Evolutionary conservation across 2,329 filamentous ascomycete genomes (phyloP), one percentile per base, ranked within the genome.

Genomic region (Neonectria sp.): DNA sequence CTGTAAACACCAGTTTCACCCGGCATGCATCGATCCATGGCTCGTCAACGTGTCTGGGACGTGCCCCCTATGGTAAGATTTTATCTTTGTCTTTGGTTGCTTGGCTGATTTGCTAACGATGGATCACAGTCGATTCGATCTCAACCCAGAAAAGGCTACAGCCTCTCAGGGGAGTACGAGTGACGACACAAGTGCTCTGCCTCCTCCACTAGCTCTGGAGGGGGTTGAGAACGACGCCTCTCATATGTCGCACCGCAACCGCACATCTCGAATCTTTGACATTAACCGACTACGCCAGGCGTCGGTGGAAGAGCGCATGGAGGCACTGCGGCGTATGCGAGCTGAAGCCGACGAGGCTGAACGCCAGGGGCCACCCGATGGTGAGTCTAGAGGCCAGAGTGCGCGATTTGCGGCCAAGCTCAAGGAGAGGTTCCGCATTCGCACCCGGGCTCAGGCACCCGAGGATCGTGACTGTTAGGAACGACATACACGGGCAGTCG

Each of bases 21-120:
- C 91, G 1, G 83, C 84, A 52, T 93, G 91, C 72, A 86, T 93
- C 63, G 91, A 93, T 72, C 91, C 90, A 4, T 93, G 91, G 91
- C 82, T 93, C 49, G 82, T 92, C 67, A 91, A 92, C 63, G 87
- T 93, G 12, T 91, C 90, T 12, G 90, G 91, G 66, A 92, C 90
- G 33, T 92, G 90, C 78, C 90, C 90, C 21, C 78, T 92, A 65
- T 92, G 90, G 90, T 92, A 83, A 83, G 88, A 82, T 55, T 27
- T 27, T 53, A 8, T 17, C 68, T 6, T 31, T 51, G 6, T 35
- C 17, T 6, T 11, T 35, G 17, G 8, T 37, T 40, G 51, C 37
- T 21, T 52, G 35, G 52, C 33, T 37, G 59, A n/a, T 49, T 49
- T 61, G 56, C 73, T 77, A 68, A 79, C 64, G n/a, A 15, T 33